Conservation (phyloP, 1,284 basidiomycete species). For the Grifola frondosa region DNA sequence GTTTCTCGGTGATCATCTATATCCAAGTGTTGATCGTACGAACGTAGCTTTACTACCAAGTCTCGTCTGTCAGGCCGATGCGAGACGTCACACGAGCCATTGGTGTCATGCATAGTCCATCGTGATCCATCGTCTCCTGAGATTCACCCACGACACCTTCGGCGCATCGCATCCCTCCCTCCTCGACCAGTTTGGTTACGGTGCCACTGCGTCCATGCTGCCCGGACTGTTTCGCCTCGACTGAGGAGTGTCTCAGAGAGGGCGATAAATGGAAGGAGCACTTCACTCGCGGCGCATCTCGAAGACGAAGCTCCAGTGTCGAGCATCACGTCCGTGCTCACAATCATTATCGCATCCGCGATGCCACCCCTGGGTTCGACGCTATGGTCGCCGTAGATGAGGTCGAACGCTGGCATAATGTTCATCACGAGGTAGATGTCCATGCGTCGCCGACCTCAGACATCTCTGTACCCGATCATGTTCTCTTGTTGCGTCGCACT, state of each 20-base stretch:
- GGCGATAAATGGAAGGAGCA: conserved; percentile 56
- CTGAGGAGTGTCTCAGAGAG: conserved; percentile 46
- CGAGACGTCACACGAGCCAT: conserved; percentile 20
- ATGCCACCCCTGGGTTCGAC: conserved; percentile 27
- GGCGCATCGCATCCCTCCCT: conserved; percentile 25
- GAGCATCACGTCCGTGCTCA: conserved; percentile 22
- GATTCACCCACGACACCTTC: conserved; percentile 10
- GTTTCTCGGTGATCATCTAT: conserved; percentile 5
- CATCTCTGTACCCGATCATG: too few relatives aligned
- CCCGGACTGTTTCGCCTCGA: conserved; percentile 46
- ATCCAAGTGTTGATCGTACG: not conserved
- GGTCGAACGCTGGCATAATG: conserved; percentile 51
- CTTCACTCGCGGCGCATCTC: conserved; percentile 59
- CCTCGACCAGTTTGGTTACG: conserved; percentile 35
- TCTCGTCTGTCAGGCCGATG: conserved; percentile 23
- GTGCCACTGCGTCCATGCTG: conserved; percentile 63
- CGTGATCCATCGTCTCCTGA: conserved; percentile 4
- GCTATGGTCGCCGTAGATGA: conserved; percentile 57
- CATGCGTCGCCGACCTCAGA: too few relatives aligned
- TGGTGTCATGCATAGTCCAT: conserved; percentile 30
- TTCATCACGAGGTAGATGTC: conserved; percentile 24
- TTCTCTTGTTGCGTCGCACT: conserved; percentile 14
- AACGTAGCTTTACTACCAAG: conserved; percentile 20
- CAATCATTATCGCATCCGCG: conserved; percentile 20
- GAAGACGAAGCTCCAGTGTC: conserved; percentile 52